phyloP scores from a whole-genome alignment of 2,329 filamentous ascomycete genomes.

The Verruconis gallopava region DNA sequence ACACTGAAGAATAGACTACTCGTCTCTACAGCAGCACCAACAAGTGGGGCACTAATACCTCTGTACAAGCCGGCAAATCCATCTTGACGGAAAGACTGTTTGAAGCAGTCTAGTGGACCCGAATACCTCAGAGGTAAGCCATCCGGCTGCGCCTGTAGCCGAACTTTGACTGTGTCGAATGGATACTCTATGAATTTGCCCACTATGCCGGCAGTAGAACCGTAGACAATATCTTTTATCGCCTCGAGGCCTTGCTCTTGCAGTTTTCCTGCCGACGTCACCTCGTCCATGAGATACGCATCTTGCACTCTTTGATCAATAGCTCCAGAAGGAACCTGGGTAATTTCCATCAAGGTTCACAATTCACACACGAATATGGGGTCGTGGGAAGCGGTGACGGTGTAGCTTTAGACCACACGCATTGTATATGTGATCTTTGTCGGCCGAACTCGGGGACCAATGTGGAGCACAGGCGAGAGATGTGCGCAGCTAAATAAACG shows the following conservation, averaged over 20 bases:
- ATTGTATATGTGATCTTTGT: no score
- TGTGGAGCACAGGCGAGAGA: no score
- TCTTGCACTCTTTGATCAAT: no score
- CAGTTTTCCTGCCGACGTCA: slow-evolving; percentile 2
- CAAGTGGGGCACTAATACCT: slow-evolving; percentile 79
- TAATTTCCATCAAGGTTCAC: no score
- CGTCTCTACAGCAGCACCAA: slow-evolving; percentile 84
- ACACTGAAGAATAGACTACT: slow-evolving; percentile 83
- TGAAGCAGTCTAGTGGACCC: slow-evolving; percentile 87
- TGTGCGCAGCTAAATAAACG: no score
- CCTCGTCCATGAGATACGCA: no score
- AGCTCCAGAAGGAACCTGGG: no score
- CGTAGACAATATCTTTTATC: slow-evolving; percentile 70
- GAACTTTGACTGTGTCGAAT: slow-evolving; percentile 96
- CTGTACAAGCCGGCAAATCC: slow-evolving; percentile 77
- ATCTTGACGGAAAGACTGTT: slow-evolving; percentile 66
- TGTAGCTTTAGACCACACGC: no score
- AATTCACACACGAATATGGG: no score
- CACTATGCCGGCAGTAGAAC: slow-evolving; percentile 78
- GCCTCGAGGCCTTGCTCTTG: slow-evolving; percentile 5
- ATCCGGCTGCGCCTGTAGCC: slow-evolving; percentile 89
- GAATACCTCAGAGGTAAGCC: slow-evolving; percentile 67
- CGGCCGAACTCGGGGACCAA: no score
- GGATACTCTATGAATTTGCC: slow-evolving; percentile 98
- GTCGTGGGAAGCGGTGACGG: no score